Conservation (phyloP, 306 rosid genomes). For the Benincasa hispida region DNA sequence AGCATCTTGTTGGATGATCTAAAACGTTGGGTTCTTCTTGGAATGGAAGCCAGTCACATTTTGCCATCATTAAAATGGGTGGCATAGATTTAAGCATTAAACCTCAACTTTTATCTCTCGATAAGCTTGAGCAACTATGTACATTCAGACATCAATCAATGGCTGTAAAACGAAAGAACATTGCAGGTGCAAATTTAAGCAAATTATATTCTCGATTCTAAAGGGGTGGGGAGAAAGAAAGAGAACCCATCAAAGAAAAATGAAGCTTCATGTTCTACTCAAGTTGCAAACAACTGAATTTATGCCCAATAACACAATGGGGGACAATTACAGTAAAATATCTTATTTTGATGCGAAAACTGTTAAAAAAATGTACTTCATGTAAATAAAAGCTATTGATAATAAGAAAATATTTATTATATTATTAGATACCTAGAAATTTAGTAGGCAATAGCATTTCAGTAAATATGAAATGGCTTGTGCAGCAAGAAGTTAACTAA, state of each 20-base stretch:
- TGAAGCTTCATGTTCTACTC: not conserved
- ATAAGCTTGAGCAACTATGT: not conserved
- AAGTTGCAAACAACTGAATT: not conserved
- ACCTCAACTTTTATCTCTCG: not conserved
- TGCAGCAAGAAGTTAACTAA: not conserved
- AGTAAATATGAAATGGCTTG: not conserved
- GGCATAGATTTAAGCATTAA: slow-evolving; percentile 8
- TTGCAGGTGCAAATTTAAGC: not conserved
- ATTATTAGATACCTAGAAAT: slow-evolving; percentile 1
- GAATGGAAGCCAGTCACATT: not conserved
- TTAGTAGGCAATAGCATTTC: not conserved
- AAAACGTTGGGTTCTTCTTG: not conserved
- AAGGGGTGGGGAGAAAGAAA: not conserved
- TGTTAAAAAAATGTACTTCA: too few species aligned
- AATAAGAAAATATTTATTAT: not conserved
- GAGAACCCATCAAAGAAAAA: slow-evolving; percentile 1
- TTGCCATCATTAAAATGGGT: not conserved
- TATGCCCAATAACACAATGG: not conserved
- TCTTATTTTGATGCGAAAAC: not conserved
- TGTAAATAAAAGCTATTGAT: not conserved
- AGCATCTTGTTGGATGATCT: slow-evolving; percentile 5
- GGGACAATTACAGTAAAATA: not conserved
- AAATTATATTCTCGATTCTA: slow-evolving; percentile 6
- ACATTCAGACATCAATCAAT: slow-evolving; percentile 5
- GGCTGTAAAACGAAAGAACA: slow-evolving; percentile 2